A percentile compares a stretch with the other conserved stretches of the same genome.
These are phyloP conservation scores for Turritis glabra DNA, from an alignment of 345 rosid species.

Conservation along the genomic window DNA sequence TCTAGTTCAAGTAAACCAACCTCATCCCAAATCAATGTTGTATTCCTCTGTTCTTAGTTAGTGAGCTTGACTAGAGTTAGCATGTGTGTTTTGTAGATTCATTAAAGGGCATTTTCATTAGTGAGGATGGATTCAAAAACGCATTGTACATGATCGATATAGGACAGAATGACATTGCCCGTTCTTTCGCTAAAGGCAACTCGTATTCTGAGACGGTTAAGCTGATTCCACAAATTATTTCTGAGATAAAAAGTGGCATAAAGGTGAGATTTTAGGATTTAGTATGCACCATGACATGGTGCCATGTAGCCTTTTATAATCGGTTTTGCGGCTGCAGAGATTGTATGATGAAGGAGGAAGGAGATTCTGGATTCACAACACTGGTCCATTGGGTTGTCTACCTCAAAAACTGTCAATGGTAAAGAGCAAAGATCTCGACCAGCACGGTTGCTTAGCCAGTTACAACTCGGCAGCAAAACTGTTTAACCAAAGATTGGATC, in stretches of 20 bases:
- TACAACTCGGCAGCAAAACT: neutral
- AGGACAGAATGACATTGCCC: constrained; percentile 79
- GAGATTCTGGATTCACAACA: constrained; percentile 15
- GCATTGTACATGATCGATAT: constrained; percentile 80
- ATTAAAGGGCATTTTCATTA: constrained; percentile 29
- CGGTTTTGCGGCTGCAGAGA: constrained; percentile 9
- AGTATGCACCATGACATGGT: no score
- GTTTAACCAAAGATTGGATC: constrained; percentile 5
- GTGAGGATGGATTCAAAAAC: constrained; percentile 49
- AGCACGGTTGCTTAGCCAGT: constrained; percentile 18
- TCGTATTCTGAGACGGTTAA: constrained; percentile 49
- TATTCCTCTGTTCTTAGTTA: constrained; percentile 1
- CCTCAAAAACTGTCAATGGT: constrained; percentile 12
- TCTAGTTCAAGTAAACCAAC: constrained; percentile 35
- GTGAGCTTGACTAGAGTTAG: neutral
- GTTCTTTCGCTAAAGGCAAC: constrained; percentile 54
- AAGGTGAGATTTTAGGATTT: constrained; percentile 45
- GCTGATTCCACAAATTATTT: constrained; percentile 51
- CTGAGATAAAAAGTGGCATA: constrained; percentile 55
- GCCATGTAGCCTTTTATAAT: neutral
- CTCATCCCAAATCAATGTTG: neutral
- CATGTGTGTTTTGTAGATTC: constrained; percentile 36
- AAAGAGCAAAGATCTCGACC: constrained; percentile 1
- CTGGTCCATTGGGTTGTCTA: constrained; percentile 17
- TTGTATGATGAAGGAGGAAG: constrained; percentile 14